These are phyloP conservation scores for Dillenia turbinata DNA, from an alignment of 164 flowering plant genomes.

Conservation along the genomic window DNA sequence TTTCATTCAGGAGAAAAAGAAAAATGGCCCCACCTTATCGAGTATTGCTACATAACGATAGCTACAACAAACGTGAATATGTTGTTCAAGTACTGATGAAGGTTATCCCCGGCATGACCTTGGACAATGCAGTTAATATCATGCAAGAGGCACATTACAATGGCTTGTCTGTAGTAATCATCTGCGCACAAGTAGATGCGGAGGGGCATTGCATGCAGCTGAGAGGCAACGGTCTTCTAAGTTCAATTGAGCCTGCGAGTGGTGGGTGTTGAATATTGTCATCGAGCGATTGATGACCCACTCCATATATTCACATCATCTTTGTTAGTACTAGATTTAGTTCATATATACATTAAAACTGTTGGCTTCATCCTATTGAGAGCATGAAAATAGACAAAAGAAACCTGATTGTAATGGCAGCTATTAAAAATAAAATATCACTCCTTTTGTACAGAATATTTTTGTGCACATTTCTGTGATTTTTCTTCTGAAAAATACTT, in stretches of 20 bases:
- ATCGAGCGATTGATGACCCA: not conserved
- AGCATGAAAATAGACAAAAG: too few species aligned
- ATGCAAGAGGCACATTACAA: slow-evolving; percentile 97
- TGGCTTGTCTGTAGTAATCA: slow-evolving; percentile 81
- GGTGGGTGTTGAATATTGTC: slow-evolving; percentile 47
- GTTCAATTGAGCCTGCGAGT: slow-evolving; percentile 90
- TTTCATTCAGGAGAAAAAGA: slow-evolving; percentile 63
- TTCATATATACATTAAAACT: too few species aligned
- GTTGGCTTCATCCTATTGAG: too few species aligned
- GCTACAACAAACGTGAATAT: slow-evolving; percentile 85
- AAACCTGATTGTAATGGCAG: too few species aligned
- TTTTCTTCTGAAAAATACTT: too few species aligned
- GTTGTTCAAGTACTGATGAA: slow-evolving; percentile 97
- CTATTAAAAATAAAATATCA: too few species aligned
- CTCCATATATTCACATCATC: too few species aligned
- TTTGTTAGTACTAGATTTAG: too few species aligned
- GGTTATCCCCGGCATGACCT: slow-evolving; percentile 94
- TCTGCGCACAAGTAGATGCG: slow-evolving; percentile 89
- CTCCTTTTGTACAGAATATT: too few species aligned
- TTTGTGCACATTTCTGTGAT: too few species aligned
- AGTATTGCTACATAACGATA: slow-evolving; percentile 85
- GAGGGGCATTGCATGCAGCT: slow-evolving; percentile 93
- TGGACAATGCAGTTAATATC: slow-evolving; percentile 86
- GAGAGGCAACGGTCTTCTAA: slow-evolving; percentile 83
- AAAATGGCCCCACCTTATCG: slow-evolving; percentile 88